A percentile compares a stretch with the other conserved stretches of the same genome.
Evolutionary conservation across 108 stramenopile genomes (phyloP).

Genomic region (Schizochytrium sp.): DNA sequence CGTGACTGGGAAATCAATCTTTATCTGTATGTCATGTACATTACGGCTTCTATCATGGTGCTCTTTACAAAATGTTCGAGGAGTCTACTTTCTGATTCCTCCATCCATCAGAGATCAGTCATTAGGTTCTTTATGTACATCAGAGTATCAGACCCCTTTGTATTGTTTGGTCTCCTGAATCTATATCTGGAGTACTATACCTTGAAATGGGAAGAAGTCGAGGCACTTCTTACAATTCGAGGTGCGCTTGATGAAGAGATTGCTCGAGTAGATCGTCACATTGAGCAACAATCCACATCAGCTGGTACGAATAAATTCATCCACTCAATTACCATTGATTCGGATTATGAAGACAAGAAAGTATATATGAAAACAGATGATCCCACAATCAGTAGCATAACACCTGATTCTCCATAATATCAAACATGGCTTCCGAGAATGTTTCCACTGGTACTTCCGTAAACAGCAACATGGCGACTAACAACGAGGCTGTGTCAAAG

Average conservation of each 20-base stretch:
- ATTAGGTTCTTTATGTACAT: neutral
- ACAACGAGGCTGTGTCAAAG: neutral
- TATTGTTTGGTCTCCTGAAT: neutral
- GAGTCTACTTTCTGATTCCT: neutral
- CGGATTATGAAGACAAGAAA: neutral
- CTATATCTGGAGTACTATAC: neutral
- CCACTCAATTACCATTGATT: neutral
- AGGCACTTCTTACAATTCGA: neutral
- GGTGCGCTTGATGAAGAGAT: neutral
- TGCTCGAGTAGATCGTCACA: neutral
- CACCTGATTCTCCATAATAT: neutral
- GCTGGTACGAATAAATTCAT: neutral
- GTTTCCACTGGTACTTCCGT: neutral
- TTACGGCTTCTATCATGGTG: neutral
- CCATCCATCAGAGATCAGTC: neutral
- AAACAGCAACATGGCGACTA: neutral
- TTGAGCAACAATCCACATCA: neutral
- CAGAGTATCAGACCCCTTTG: neutral
- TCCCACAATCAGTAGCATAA: too few relatives aligned
- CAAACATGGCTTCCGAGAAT: neutral
- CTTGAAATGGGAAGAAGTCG: neutral
- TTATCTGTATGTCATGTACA: neutral
- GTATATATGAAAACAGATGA: neutral
- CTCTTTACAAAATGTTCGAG: neutral
- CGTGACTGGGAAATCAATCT: conserved; percentile 13